Base-by-base conservation (phyloP, 2,329 filamentous ascomycete species). In the Bipolaris zeicola region DNA sequence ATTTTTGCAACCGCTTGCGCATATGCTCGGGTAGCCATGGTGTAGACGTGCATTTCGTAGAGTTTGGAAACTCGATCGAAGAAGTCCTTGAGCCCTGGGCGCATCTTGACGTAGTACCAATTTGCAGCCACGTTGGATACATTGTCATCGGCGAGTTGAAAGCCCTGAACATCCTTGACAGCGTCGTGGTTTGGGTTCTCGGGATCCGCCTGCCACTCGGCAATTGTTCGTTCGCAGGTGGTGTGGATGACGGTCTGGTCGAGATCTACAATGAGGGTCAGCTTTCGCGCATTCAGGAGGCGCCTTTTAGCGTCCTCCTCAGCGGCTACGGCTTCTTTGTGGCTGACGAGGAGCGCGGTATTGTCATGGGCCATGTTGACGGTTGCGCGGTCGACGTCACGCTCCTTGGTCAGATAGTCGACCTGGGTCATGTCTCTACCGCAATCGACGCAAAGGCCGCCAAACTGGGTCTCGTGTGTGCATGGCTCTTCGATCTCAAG, bases 241-340 rank as follows among this genome's bases (percentile, higher is more conserved):
- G 95, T 95, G 76, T 99, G 95, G 65, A 99, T 99, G 69, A 99
- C 95, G 55, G 95, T 99, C 80, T 98, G 94, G 74, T 99, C 95
- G 52, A 99, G 82, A 82, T 99, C 95, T 66, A 99, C 95, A 24
- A 99, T 95, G 42, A 99, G 83, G 43, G 91, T 96, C 42, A 99
- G 84, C 79, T 96, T 96, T 65, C 89, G 87, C 60, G 89, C 86
- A 57, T 87, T 83, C 41, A 99, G 81, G 39, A 99, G 82, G 18
- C 94, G 88, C 58, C 87, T 85, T 79, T 97, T 96, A 13, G 92
- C 85, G 66, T 96, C 90, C 72, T 93, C 88, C 77, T 98, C 94
- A 55, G 91, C 89, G 63, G 87, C 87, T 46, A 86, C 86, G 13
- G 95, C 95, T 71, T 96, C 91, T 57, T 85, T 84, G 67, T 87